phyloP scores from a whole-genome alignment of 2,329 filamentous ascomycete genomes.

The Coniochaeta sp. region DNA sequence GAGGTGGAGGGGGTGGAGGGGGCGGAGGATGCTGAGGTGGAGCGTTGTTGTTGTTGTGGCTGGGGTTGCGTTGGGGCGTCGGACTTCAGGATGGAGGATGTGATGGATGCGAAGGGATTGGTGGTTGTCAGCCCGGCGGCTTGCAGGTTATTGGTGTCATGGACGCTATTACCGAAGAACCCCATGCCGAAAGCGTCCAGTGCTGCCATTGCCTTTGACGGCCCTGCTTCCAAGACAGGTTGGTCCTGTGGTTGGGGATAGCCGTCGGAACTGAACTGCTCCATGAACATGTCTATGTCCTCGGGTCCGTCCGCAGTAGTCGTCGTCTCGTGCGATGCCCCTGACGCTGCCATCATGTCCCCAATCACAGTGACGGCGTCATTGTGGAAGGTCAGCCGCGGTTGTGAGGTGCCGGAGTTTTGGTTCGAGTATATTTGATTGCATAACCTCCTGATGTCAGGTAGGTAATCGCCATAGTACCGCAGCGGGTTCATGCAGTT shows the following conservation, averaged over 20 bases:
- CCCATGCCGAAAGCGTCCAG: neutral
- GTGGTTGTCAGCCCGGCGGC: no score
- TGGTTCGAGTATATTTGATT: slow-evolving; percentile 34
- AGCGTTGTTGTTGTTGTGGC: no score
- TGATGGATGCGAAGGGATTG: no score
- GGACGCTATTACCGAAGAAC: neutral
- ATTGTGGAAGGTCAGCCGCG: slow-evolving; percentile 32
- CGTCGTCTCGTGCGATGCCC: slow-evolving; percentile 4
- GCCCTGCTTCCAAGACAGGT: neutral
- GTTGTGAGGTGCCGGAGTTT: slow-evolving; percentile 20
- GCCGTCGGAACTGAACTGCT: slow-evolving; percentile 7
- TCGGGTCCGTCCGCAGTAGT: slow-evolving; percentile 7
- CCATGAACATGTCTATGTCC: slow-evolving; percentile 12
- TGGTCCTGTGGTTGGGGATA: neutral
- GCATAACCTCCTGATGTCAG: slow-evolving; percentile 32
- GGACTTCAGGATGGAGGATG: no score
- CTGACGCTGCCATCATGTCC: slow-evolving; percentile 25
- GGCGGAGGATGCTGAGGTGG: no score
- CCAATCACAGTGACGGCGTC: slow-evolving; percentile 33
- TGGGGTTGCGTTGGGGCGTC: no score
- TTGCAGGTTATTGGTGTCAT: no score
- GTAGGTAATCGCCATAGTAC: slow-evolving; percentile 35
- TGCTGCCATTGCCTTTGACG: slow-evolving; percentile 5
- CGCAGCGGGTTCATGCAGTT: slow-evolving; percentile 24
- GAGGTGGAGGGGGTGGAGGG: no score